phyloP scores from a whole-genome alignment of 148 eudicot species.

The Silene latifolia region DNA sequence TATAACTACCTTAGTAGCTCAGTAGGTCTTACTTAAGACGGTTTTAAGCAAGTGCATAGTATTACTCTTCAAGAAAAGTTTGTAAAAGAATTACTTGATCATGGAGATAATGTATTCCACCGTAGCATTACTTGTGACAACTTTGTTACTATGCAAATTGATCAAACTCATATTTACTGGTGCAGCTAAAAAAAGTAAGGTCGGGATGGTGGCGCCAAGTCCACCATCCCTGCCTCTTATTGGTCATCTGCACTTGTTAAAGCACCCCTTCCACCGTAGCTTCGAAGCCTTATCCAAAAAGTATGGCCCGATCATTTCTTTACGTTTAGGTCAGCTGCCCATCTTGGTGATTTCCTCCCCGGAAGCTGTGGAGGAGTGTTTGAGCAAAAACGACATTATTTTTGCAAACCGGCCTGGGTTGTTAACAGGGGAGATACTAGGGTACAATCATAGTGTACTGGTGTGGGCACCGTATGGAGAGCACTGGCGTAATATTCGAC shows the following conservation, averaged over 20 bases:
- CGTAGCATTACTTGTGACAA: background rate
- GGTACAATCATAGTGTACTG: conserved; percentile 23
- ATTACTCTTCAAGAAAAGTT: too few relatives aligned
- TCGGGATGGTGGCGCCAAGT: conserved; percentile 24
- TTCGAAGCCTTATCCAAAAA: conserved; percentile 15
- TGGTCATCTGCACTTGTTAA: conserved; percentile 39
- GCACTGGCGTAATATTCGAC: conserved; percentile 36
- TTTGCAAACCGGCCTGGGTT: conserved; percentile 32
- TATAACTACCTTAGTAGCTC: too few relatives aligned
- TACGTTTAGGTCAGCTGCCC: conserved; percentile 24
- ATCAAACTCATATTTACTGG: background rate
- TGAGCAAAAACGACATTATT: conserved; percentile 23
- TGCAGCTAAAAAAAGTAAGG: background rate
- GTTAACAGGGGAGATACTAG: conserved; percentile 14
- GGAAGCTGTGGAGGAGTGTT: conserved; percentile 29
- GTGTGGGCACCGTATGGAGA: conserved; percentile 29
- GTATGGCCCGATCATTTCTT: conserved; percentile 27
- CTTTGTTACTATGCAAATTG: background rate
- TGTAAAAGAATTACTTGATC: too few relatives aligned
- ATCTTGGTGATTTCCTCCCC: conserved; percentile 29
- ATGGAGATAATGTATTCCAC: background rate
- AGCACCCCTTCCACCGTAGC: conserved; percentile 24
- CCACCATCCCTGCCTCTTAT: conserved; percentile 34
- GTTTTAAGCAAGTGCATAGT: too few relatives aligned
- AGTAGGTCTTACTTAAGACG: too few relatives aligned